Conservation (phyloP, 352 stramenopile genomes). For the Paralagenidium karlingii region DNA sequence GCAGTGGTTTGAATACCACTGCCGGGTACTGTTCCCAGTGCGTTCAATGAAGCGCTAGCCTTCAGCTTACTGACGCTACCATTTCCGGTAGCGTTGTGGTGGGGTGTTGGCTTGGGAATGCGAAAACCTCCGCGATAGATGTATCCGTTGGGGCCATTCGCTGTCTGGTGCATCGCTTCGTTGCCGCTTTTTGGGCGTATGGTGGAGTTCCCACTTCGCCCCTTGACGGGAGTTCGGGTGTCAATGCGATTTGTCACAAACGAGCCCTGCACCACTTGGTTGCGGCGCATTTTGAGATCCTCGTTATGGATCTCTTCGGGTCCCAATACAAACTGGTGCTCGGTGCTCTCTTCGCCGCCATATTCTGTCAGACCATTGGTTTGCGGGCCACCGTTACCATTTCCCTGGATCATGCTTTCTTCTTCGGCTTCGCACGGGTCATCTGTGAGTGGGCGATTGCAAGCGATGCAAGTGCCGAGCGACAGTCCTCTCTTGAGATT, state of each 20-base stretch:
- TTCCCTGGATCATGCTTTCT: too few species aligned
- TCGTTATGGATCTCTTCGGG: slow-evolving; percentile 10
- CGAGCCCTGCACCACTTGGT: slow-evolving; percentile 8
- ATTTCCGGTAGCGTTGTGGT: too few species aligned
- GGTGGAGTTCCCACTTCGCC: slow-evolving; percentile 18
- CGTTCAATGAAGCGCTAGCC: too few species aligned
- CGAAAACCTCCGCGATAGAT: slow-evolving; percentile 51
- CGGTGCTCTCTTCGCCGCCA: slow-evolving; percentile 1
- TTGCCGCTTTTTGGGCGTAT: slow-evolving; percentile 16
- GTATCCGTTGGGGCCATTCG: slow-evolving; percentile 27
- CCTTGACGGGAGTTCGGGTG: slow-evolving; percentile 25
- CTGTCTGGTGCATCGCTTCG: slow-evolving; percentile 23
- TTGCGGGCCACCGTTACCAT: too few species aligned
- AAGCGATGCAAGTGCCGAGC: slow-evolving; percentile 48
- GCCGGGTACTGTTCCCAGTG: too few species aligned
- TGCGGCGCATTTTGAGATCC: slow-evolving; percentile 19
- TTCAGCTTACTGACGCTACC: too few species aligned
- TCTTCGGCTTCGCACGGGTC: slow-evolving; percentile 4
- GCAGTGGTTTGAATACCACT: too few species aligned
- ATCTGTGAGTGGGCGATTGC: slow-evolving; percentile 37
- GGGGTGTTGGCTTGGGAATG: too few species aligned
- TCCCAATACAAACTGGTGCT: slow-evolving; percentile 2
- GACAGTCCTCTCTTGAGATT: slow-evolving; percentile 10
- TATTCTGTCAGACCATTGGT: not conserved
- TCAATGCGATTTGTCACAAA: slow-evolving; percentile 25